A percentile compares a stretch with the other conserved stretches of the same genome.
Evolutionary conservation across 257 asterid genomes (phyloP).

Genomic region (Ocimum tenuiflorum): DNA sequence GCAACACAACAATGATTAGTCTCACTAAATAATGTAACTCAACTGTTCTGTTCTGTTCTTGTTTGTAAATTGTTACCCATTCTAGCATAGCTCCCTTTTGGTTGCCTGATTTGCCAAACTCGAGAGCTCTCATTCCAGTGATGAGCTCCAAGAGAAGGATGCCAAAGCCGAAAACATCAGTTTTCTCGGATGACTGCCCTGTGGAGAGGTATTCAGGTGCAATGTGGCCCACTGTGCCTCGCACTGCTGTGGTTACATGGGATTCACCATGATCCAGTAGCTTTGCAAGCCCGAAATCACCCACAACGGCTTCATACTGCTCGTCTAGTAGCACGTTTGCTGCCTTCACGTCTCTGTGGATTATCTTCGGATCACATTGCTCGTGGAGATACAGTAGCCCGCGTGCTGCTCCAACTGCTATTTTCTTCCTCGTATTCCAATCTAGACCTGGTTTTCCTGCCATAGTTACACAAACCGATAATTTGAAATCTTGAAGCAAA

Average conservation of each 20-base stretch:
- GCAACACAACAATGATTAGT: too few relatives aligned
- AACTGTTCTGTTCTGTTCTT: too few relatives aligned
- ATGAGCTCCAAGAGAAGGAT: constrained; percentile 84
- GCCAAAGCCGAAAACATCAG: constrained; percentile 95
- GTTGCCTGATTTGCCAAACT: constrained; percentile 68
- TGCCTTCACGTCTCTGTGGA: constrained; percentile 95
- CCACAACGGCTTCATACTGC: constrained; percentile 74
- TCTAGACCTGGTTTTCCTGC: constrained; percentile 74
- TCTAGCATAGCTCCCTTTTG: constrained; percentile 91
- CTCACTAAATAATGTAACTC: too few relatives aligned
- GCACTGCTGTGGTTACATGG: constrained; percentile 94
- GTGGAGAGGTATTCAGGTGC: constrained; percentile 96
- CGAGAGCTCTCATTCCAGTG: constrained; percentile 90
- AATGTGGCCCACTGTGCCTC: constrained; percentile 96
- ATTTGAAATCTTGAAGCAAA: constrained; percentile 17
- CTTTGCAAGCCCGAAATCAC: constrained; percentile 95
- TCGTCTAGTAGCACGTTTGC: constrained; percentile 85
- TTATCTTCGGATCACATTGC: constrained; percentile 97
- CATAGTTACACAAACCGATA: neutral
- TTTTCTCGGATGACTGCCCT: constrained; percentile 93
- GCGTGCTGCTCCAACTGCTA: constrained; percentile 89
- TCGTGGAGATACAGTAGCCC: constrained; percentile 89
- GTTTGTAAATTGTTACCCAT: too few relatives aligned
- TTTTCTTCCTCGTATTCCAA: constrained; percentile 77
- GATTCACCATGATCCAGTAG: constrained; percentile 90